Percentiles rank a stretch among this genome's conserved stretches.
phyloP scores from a whole-genome alignment of 306 rosid genomes.

The Carpinus fangiana region DNA sequence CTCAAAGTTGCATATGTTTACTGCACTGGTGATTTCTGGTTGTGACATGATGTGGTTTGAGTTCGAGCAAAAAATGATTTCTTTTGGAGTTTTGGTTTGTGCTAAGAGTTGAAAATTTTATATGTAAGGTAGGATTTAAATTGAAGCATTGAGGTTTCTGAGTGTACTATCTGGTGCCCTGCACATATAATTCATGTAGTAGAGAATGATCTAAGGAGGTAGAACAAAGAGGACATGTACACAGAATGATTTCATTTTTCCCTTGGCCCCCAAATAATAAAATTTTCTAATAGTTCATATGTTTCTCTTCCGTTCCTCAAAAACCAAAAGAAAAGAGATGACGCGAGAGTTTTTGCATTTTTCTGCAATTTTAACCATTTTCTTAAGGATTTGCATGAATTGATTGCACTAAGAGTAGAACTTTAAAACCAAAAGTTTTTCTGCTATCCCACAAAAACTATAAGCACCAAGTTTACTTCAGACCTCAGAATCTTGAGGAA shows the following conservation, averaged over 20 bases:
- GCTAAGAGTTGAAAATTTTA: background rate
- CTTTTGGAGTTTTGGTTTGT: no score
- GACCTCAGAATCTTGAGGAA: background rate
- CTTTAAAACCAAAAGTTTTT: no score
- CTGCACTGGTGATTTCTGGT: background rate
- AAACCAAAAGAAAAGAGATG: background rate
- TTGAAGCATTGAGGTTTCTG: background rate
- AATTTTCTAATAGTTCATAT: background rate
- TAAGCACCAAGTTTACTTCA: background rate
- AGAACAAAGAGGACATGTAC: no score
- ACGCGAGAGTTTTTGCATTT: background rate
- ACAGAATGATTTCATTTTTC: background rate
- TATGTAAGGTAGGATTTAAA: background rate
- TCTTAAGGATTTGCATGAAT: background rate
- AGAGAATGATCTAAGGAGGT: background rate
- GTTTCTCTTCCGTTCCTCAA: background rate
- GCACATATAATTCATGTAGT: background rate
- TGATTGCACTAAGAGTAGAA: background rate
- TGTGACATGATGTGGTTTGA: background rate
- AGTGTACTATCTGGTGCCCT: background rate
- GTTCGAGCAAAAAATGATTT: background rate
- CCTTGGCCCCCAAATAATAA: background rate
- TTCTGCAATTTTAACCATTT: background rate
- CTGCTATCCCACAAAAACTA: background rate
- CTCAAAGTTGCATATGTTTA: background rate